Evolutionary conservation across 192 early-diverging fungal species (phyloP).

Genomic region (Backusella circina): DNA sequence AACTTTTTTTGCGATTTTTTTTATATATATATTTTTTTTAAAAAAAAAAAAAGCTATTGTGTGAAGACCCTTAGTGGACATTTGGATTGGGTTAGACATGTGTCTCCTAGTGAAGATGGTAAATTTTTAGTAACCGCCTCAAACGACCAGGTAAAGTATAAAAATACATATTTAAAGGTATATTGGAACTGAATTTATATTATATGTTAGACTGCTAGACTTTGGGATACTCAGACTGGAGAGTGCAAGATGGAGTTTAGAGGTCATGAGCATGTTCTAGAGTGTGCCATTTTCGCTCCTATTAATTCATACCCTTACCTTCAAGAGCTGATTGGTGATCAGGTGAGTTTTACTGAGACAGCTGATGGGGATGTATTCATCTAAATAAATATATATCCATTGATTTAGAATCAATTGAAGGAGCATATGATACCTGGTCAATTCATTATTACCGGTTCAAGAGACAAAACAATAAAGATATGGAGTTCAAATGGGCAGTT

Average conservation of each 20-base stretch:
- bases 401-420: conserved; percentile 33
- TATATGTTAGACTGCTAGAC: conserved; percentile 59
- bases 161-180: neutral
- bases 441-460: conserved; percentile 78
- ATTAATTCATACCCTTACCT: conserved; percentile 56
- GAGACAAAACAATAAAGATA: conserved; percentile 87
- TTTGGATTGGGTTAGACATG: conserved; percentile 85
- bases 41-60: conserved; percentile 59
- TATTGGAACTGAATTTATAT: neutral
- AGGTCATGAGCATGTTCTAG: conserved; percentile 92
- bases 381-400: neutral
- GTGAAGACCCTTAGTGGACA: conserved; percentile 79
- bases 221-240: conserved; percentile 75
- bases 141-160: conserved; percentile 72
- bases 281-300: conserved; percentile 86
- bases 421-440: conserved; percentile 53
- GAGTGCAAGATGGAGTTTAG: conserved; percentile 75
- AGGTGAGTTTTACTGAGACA: conserved; percentile 31
- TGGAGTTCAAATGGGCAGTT: conserved; percentile 76
- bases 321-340: conserved; percentile 65
- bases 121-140: conserved; percentile 70
- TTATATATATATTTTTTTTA: neutral
- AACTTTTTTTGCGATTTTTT: neutral
- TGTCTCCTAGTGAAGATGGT: conserved; percentile 67
- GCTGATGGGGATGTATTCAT: neutral